These are phyloP conservation scores for Ceratocystis lukuohia DNA, from an alignment of 2,329 filamentous ascomycete genomes.

Conservation along the genomic window DNA sequence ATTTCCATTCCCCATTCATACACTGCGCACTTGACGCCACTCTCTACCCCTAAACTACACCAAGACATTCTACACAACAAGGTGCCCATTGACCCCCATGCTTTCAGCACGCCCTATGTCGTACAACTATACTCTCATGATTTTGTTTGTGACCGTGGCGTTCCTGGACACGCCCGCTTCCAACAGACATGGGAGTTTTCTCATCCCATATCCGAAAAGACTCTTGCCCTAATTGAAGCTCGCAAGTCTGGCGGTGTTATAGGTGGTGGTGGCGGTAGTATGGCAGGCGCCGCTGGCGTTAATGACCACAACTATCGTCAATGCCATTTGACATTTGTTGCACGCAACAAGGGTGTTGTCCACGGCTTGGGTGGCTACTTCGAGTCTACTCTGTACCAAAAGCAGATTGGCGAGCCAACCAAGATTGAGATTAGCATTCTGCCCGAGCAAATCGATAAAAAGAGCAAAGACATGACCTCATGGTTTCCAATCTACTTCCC, in stretches of 20 bases:
- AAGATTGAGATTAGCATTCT: conserved; percentile 83
- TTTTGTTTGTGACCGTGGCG: conserved; percentile 54
- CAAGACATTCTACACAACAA: conserved; percentile 58
- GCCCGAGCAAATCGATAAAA: conserved; percentile 77
- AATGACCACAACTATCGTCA: conserved; percentile 88
- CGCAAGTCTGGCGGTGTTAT: conserved; percentile 51
- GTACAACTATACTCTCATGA: conserved; percentile 85
- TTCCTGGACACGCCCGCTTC: conserved; percentile 47
- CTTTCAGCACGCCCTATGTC: conserved; percentile 86
- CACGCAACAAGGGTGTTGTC: conserved; percentile 64
- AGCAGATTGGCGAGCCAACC: conserved; percentile 27
- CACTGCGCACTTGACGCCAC: conserved; percentile 84
- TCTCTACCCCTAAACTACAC: conserved; percentile 74
- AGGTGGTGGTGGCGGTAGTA: conserved; percentile 56
- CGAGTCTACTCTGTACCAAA: conserved; percentile 78
- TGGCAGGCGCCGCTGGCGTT: conserved; percentile 60
- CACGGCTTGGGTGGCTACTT: conserved; percentile 93
- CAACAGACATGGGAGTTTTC: conserved; percentile 69
- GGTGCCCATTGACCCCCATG: conserved; percentile 47
- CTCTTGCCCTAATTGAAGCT: conserved; percentile 41
- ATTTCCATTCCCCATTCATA: conserved; percentile 92
- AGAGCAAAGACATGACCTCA: conserved; percentile 96
- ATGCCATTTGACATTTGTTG: conserved; percentile 64
- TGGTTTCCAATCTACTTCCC: conserved; percentile 99
- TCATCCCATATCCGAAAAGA: conserved; percentile 53